These are phyloP conservation scores for Leccinum broughii DNA, from an alignment of 768 basidiomycete species.

Conservation along the genomic window DNA sequence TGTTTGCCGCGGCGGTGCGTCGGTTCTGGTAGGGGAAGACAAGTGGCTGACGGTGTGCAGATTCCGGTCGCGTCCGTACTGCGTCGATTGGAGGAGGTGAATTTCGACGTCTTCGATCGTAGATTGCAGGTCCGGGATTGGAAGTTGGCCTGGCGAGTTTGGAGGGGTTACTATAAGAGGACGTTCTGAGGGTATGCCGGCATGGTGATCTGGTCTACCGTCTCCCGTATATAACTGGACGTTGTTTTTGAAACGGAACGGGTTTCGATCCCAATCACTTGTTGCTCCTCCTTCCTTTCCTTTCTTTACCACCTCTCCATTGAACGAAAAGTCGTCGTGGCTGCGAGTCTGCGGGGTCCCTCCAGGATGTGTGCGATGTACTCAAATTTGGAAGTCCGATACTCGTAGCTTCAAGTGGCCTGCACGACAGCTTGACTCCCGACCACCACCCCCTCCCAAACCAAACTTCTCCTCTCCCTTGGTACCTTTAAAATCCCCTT, in stretches of 20 bases:
- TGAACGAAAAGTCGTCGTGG: slow-evolving; percentile 10
- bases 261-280: neutral
- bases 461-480: slow-evolving; percentile 26
- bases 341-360: slow-evolving; percentile 34
- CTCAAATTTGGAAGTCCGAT: slow-evolving; percentile 40
- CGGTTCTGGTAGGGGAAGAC: neutral
- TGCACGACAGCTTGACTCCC: slow-evolving; percentile 35
- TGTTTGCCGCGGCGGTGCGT: slow-evolving; percentile 74
- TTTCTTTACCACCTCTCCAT: neutral
- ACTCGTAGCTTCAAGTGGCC: slow-evolving; percentile 29
- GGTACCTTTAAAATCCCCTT: slow-evolving; percentile 1
- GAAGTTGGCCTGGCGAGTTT: slow-evolving; percentile 75
- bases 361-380: slow-evolving; percentile 27
- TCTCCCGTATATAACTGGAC: slow-evolving; percentile 10
- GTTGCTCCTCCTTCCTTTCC: neutral
- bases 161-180: slow-evolving; percentile 51
- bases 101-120: slow-evolving; percentile 73
- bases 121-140: slow-evolving; percentile 68
- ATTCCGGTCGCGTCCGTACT: slow-evolving; percentile 69
- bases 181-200: slow-evolving; percentile 36
- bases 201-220: slow-evolving; percentile 23
- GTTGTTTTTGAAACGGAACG: slow-evolving; percentile 2
- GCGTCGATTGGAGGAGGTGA: slow-evolving; percentile 59
- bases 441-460: slow-evolving; percentile 36
- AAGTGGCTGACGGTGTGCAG: slow-evolving; percentile 36